These are phyloP conservation scores for Astrocystis sublimbata DNA, from an alignment of 495 filamentous ascomycete species.

Conservation along the genomic window DNA sequence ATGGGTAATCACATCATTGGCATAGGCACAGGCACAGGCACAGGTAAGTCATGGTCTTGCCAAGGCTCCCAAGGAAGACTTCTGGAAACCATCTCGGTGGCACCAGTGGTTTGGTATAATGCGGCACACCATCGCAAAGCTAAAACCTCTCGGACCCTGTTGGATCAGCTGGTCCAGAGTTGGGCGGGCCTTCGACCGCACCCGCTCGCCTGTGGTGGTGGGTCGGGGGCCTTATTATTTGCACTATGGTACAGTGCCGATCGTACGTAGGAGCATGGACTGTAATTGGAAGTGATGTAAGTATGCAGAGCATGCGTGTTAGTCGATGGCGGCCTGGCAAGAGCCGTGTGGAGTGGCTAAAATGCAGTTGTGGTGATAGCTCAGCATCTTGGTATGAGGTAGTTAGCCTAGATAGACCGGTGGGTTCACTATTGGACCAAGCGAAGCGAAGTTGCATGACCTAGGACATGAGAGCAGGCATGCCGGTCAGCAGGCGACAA, in stretches of 20 bases:
- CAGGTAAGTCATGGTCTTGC: conserved; percentile 13
- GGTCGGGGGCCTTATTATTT: not conserved
- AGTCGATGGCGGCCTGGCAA: not conserved
- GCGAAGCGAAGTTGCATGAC: conserved; percentile 35
- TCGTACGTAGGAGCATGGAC: not conserved
- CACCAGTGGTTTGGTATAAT: conserved; percentile 14
- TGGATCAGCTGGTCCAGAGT: conserved; percentile 7
- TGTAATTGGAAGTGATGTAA: not conserved
- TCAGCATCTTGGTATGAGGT: not conserved
- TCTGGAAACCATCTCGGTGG: conserved; percentile 19
- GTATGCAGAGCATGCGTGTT: not conserved
- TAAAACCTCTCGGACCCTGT: conserved; percentile 2
- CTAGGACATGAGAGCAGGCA: conserved; percentile 15
- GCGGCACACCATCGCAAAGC: conserved; percentile 6
- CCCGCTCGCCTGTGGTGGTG: too few relatives aligned
- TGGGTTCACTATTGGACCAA: conserved; percentile 28
- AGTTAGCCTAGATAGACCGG: conserved; percentile 9
- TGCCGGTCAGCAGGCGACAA: conserved; percentile 5
- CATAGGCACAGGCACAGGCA: too few relatives aligned
- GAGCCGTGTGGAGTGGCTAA: not conserved
- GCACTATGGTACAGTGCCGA: too few relatives aligned
- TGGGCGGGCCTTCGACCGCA: conserved; percentile 4
- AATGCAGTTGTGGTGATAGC: not conserved
- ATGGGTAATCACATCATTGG: conserved; percentile 12
- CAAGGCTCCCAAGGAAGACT: conserved; percentile 14